Evolutionary conservation across 129 eudicot species (phyloP), one percentile per base, ranked within the genome.

Genomic region (Flaveria trinervia): DNA sequence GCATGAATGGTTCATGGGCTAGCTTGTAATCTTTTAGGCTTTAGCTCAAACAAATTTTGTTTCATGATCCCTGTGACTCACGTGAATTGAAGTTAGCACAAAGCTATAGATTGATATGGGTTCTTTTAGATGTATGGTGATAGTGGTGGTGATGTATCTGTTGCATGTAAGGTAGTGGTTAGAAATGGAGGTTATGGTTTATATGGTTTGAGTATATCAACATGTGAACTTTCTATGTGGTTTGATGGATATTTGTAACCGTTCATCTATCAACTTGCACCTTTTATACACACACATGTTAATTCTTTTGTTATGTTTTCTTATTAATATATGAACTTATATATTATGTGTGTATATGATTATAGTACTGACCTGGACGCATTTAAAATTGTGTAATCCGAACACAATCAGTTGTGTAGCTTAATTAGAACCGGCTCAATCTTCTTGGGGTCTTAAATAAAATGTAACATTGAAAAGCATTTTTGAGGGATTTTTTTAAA

Each of bases 141-240:
- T 20, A 49, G 0, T 16, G 22, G 23, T 54, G 23, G 16, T 68
- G n/a, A 8, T 61, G 60, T 60, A 60, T 18, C 48, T 72, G 36
- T 7, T 46, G 62, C 71, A 46, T 33, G 14, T 65, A 65, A 65
- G 8, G n/a, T 22, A 43, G 76, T 80, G 74, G 83, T 54, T 65
- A 49, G 41, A 72, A 43, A 39, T 79, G 13, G 18, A 55, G 73
- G 18, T 64, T 65, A 56, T 13, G 72, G 33, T 28, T 81, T 76
- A 68, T 73, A 73, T 76, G 91, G 92, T 77, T 74, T 25, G 0
- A 76, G 67, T 23, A 82, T 65, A 71, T 44, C 82, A 45, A 82
- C 92, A 84, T 68, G 89, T 84, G 92, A 62, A 74, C 70, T 17
- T 46, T 12, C 9, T 56, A 28, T 49, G 18, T 14, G 48, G 28